Evolutionary conservation across 257 asterid genomes (phyloP), one percentile per base, ranked within the genome.

Genomic region (Apocynum venetum): DNA sequence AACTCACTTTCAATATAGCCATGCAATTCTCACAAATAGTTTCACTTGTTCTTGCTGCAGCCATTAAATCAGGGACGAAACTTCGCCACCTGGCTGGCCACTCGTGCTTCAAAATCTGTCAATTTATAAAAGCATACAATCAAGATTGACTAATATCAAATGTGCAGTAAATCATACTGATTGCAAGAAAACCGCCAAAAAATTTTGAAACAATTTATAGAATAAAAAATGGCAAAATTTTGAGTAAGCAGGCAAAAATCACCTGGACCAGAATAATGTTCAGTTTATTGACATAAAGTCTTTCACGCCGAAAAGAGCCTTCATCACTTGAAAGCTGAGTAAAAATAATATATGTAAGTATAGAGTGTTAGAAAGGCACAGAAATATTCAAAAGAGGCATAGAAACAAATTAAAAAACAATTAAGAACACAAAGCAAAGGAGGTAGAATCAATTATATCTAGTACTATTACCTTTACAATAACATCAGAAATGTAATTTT

Each of bases 11-110:
- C 81, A 96, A 82, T 85, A 96, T 96, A 72, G 92, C 93, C 99
- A 96, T 96, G 93, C 99, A 96, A 83, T 96, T 96, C 86, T 96
- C 99, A 61, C 99, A 96, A 46, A 96, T 96, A 55, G 98, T 93
- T 87, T 93, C 99, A 71, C 94, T 93, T 4, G 97, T 93, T 88
- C 88, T 96, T 73, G 97, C 98, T 51, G 99, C 99, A 65, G 99
- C 93, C 78, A 96, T 97, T 81, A 96, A 87, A 83, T 96, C 99
- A 6, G 99, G 99, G 74, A 96, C 89, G 84, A 96, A 96, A 76
- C 96, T 91, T 71, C 86, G 89, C 99, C 99, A 96, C 80, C 93
- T 86, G 71, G 93, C 88, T 41, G 98, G 98, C 98, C 99, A 93
- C 81, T 96, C 99, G 55, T 96, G 99, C 97, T 96, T 96, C 88